phyloP scores from a whole-genome alignment of 257 asterid genomes.

The Striga asiatica region DNA sequence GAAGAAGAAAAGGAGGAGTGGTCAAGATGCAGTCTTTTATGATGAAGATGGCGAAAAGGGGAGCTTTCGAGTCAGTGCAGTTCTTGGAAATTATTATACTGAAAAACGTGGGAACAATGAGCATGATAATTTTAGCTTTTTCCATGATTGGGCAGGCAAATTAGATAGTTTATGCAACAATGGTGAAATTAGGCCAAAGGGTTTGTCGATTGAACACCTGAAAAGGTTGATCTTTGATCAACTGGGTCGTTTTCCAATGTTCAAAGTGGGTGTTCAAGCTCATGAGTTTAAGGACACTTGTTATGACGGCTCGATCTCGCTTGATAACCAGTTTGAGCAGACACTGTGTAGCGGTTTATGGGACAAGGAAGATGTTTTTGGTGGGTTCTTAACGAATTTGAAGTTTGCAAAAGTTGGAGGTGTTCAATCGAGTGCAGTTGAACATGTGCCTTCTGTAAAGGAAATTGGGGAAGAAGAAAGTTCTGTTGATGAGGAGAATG shows the following conservation, averaged over 20 bases:
- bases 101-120: constrained; percentile 30
- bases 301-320: constrained; percentile 14
- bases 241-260: constrained; percentile 40
- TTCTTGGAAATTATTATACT: constrained; percentile 33
- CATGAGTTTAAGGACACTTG: constrained; percentile 24
- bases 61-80: constrained; percentile 32
- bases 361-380: constrained; percentile 53
- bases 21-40: constrained; percentile 16
- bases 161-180: constrained; percentile 11
- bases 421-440: constrained; percentile 49
- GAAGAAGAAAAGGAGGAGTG: constrained; percentile 18
- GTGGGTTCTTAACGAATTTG: constrained; percentile 51
- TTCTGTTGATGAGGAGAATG: constrained; percentile 43
- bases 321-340: constrained; percentile 38
- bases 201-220: constrained; percentile 39
- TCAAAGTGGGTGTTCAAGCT: constrained; percentile 32
- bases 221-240: constrained; percentile 50
- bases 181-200: constrained; percentile 17
- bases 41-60: constrained; percentile 31
- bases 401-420: constrained; percentile 81
- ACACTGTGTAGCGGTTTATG: constrained; percentile 32
- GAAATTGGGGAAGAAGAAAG: constrained; percentile 12
- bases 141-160: constrained; percentile 15
- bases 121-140: not conserved
- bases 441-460: constrained; percentile 36